phyloP scores from a whole-genome alignment of 805 yeast genomes.

The Naumovozyma dairenensis region DNA sequence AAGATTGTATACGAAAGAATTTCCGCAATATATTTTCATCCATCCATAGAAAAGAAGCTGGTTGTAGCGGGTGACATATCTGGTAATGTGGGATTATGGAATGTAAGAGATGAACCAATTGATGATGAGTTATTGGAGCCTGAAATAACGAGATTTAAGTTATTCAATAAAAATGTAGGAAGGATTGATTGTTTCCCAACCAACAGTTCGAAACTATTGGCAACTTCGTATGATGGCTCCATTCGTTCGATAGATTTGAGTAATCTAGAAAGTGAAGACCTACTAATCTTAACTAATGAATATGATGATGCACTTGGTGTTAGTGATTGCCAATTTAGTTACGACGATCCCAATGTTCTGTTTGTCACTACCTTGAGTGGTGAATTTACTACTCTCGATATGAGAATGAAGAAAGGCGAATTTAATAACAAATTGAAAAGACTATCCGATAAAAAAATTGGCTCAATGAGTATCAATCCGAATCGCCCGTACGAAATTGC shows the following conservation, averaged over 20 bases:
- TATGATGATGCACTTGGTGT: constrained; percentile 53
- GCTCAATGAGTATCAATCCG: constrained; percentile 80
- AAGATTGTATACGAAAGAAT: constrained; percentile 62
- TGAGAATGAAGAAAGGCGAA: constrained; percentile 36
- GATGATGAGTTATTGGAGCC: constrained; percentile 35
- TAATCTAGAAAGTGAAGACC: constrained; percentile 49
- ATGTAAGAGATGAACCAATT: constrained; percentile 30
- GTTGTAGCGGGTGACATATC: constrained; percentile 79
- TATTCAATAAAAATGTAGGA: constrained; percentile 70
- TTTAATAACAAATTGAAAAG: constrained; percentile 35
- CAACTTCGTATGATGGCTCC: constrained; percentile 84
- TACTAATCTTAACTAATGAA: constrained; percentile 46
- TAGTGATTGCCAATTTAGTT: constrained; percentile 58
- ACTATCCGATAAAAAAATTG: constrained; percentile 83
- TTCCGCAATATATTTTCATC: constrained; percentile 69
- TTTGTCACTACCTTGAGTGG: constrained; percentile 76
- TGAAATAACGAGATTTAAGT: constrained; percentile 52
- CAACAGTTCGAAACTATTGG: constrained; percentile 45
- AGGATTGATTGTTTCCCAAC: constrained; percentile 45
- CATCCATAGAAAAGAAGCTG: constrained; percentile 49
- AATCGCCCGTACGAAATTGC: constrained; percentile 53
- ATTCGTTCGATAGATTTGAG: constrained; percentile 62
- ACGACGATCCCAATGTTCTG: constrained; percentile 41
- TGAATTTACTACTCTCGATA: constrained; percentile 64
- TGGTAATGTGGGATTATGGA: constrained; percentile 89